Percentiles rank a stretch among this genome's conserved stretches.
These are phyloP conservation scores for peach (Prunus persica) DNA, from an alignment of 306 rosid genomes.

Conservation along the genomic window DNA sequence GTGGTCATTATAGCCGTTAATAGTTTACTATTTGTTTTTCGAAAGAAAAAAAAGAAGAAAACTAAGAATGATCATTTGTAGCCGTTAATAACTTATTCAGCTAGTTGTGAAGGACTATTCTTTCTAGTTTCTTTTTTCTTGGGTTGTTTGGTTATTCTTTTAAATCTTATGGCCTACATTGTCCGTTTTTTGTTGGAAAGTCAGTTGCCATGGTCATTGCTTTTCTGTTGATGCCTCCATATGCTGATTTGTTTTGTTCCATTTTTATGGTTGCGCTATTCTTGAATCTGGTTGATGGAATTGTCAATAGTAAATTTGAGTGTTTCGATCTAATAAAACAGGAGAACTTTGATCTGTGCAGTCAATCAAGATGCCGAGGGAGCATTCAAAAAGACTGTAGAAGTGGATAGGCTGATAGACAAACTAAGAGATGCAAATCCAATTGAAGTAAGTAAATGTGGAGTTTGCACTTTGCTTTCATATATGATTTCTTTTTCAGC, in stretches of 20 bases:
- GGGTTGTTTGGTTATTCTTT: not conserved
- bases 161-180: not conserved
- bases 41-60: not conserved
- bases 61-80: not conserved
- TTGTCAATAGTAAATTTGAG: conserved; percentile 47
- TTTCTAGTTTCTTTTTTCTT: not conserved
- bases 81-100: not conserved
- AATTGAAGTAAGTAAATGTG: conserved; percentile 41
- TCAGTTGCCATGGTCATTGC: not conserved
- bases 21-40: not conserved
- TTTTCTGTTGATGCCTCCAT: not conserved
- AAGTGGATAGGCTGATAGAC: conserved; percentile 81
- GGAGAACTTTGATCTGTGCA: conserved; percentile 94
- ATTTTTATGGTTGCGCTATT: not conserved
- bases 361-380: conserved; percentile 84
- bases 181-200: not conserved
- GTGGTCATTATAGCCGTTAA: not conserved
- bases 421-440: conserved; percentile 72
- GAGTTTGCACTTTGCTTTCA: not conserved
- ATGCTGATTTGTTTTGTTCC: not conserved
- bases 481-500: not conserved
- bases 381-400: conserved; percentile 87
- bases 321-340: conserved; percentile 79
- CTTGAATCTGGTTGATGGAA: conserved; percentile 23
- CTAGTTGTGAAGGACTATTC: not conserved